Conservation (phyloP, 139 green algal genomes). For the Micractinium sp. region DNA sequence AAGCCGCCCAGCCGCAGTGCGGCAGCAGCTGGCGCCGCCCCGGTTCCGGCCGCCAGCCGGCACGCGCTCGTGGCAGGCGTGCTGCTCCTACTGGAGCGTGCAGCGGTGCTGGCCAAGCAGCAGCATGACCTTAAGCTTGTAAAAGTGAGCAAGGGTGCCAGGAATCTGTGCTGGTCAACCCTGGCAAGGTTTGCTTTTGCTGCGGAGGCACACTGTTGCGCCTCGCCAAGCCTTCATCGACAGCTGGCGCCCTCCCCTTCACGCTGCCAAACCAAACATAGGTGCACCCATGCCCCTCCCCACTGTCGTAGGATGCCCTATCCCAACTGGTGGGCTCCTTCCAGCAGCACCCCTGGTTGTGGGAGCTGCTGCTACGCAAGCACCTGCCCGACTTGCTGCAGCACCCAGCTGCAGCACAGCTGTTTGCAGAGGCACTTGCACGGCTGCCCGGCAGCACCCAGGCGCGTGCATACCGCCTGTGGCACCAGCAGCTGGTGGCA, state of each 20-base stretch:
- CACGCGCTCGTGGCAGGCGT: slow-evolving; percentile 7
- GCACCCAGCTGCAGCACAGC: slow-evolving; percentile 25
- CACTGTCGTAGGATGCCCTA: background rate
- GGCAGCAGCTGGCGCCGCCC: background rate
- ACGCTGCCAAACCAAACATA: too few species aligned
- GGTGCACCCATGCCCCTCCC: background rate
- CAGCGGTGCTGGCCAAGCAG: background rate
- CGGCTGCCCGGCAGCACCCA: background rate
- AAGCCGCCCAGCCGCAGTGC: slow-evolving; percentile 22
- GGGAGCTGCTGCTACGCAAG: slow-evolving; percentile 32
- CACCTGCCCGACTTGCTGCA: slow-evolving; percentile 31
- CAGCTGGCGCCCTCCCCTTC: too few species aligned
- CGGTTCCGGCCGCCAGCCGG: background rate
- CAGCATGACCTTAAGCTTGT: background rate
- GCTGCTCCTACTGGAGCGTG: slow-evolving; percentile 20
- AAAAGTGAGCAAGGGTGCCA: background rate
- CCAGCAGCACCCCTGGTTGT: slow-evolving; percentile 37
- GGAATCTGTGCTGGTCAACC: too few species aligned
- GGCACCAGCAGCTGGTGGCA: slow-evolving; percentile 1
- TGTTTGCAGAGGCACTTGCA: background rate
- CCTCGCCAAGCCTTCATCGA: background rate
- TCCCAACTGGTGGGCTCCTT: slow-evolving; percentile 13
- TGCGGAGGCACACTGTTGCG: background rate
- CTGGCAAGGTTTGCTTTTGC: background rate
- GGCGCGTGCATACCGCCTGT: background rate